Evolutionary conservation across 2,329 filamentous ascomycete genomes (phyloP).

Genomic region (Colletotrichum tamarilloi): DNA sequence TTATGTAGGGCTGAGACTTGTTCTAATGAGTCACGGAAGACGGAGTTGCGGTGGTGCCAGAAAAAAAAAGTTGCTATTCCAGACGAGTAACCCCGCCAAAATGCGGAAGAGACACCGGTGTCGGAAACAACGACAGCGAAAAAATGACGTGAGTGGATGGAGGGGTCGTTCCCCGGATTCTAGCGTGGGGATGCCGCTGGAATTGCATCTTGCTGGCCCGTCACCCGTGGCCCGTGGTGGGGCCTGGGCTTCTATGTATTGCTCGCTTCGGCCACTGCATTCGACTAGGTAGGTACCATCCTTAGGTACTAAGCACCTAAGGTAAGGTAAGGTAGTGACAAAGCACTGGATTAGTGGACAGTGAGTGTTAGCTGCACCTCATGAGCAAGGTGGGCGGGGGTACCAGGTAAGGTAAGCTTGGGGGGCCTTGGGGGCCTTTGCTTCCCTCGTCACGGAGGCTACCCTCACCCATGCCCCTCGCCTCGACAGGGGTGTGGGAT

Average conservation of each 20-base stretch:
- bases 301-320: too few species aligned
- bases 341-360: too few species aligned
- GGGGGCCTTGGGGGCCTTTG: constrained; percentile 1
- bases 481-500: not conserved
- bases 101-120: constrained; percentile 26
- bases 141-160: constrained; percentile 35
- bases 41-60: constrained; percentile 6
- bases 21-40: constrained; percentile 27
- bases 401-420: not conserved
- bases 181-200: constrained; percentile 29
- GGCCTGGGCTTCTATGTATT: not conserved
- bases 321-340: too few species aligned
- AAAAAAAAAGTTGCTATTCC: constrained; percentile 33
- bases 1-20: constrained; percentile 3
- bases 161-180: constrained; percentile 32
- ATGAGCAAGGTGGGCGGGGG: not conserved
- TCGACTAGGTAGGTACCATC: not conserved
- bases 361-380: too few species aligned
- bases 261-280: constrained; percentile 17
- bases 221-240: constrained; percentile 10
- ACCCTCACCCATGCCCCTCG: not conserved
- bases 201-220: constrained; percentile 14
- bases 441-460: not conserved
- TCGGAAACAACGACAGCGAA: constrained; percentile 7
- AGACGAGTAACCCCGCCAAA: constrained; percentile 35